Evolutionary conservation across 768 basidiomycete genomes (phyloP).

Genomic region (Piloderma croceum): DNA sequence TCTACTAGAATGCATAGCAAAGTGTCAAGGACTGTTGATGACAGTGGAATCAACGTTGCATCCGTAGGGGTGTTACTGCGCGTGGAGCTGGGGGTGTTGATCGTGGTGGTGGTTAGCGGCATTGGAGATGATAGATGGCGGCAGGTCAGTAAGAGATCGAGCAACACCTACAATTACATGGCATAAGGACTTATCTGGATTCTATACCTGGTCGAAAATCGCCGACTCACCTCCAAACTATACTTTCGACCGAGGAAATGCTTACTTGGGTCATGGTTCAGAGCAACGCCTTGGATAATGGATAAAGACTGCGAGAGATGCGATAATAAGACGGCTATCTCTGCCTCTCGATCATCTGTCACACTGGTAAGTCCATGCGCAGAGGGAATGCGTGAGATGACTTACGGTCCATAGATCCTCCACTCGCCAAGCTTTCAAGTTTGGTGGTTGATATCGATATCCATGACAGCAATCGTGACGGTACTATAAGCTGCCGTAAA

Average conservation of each 20-base stretch:
- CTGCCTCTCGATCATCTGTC: constrained; percentile 40
- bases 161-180: constrained; percentile 47
- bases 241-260: constrained; percentile 60
- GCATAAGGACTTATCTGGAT: constrained; percentile 1
- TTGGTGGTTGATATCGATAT: constrained; percentile 44
- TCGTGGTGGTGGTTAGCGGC: constrained; percentile 22
- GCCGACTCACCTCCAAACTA: constrained; percentile 54
- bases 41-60: constrained; percentile 40
- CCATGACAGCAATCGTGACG: constrained; percentile 61
- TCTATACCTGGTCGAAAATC: background rate
- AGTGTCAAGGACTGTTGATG: constrained; percentile 75
- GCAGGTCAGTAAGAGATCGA: constrained; percentile 65
- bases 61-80: constrained; percentile 10
- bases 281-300: constrained; percentile 69
- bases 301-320: constrained; percentile 58
- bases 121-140: constrained; percentile 47
- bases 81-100: constrained; percentile 13
- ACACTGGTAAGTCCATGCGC: constrained; percentile 6
- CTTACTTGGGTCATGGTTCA: constrained; percentile 69
- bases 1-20: constrained; percentile 88
- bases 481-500: constrained; percentile 41
- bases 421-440: constrained; percentile 46
- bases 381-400: constrained; percentile 3
- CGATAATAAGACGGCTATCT: constrained; percentile 41
- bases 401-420: constrained; percentile 40